Evolutionary conservation across 495 filamentous ascomycete species (phyloP).

Genomic region (Neurospora sp.): DNA sequence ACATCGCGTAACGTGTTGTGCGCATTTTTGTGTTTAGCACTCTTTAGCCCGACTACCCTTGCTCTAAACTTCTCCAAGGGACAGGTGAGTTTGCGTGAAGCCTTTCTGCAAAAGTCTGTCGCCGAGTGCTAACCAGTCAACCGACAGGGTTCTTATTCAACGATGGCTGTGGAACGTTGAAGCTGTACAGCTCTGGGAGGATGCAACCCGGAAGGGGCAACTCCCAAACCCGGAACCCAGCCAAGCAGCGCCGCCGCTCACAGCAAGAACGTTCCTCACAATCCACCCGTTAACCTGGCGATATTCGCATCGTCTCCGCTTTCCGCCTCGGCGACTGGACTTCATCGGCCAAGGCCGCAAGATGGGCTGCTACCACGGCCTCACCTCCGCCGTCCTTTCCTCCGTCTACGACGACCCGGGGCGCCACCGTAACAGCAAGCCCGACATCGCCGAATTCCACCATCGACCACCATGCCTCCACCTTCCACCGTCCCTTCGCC

Average conservation of each 20-base stretch:
- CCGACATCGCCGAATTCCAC: constrained; percentile 33
- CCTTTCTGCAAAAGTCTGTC: neutral
- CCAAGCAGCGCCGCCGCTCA: neutral
- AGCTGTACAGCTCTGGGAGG: constrained; percentile 4
- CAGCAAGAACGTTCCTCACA: neutral
- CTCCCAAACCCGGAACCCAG: neutral
- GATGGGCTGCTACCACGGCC: constrained; percentile 34
- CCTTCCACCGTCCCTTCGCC: neutral
- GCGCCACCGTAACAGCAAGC: constrained; percentile 17
- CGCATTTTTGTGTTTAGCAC: neutral
- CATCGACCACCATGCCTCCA: constrained; percentile 21
- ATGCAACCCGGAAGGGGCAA: neutral
- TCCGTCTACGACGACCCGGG: constrained; percentile 22
- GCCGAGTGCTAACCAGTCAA: constrained; percentile 16
- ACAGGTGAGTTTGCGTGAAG: constrained; percentile 13
- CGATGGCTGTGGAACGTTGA: constrained; percentile 11
- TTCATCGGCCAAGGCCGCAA: constrained; percentile 40
- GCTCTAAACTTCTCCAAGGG: constrained; percentile 10
- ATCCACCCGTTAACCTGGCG: neutral
- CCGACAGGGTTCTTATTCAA: neutral
- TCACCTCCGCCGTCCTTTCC: constrained; percentile 34
- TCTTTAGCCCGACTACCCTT: neutral
- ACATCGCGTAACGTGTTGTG: neutral
- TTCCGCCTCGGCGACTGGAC: constrained; percentile 24
- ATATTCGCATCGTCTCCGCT: neutral